phyloP scores from a whole-genome alignment of 176 grass and related monocot genomes.

The Ampelocalamus luodianensis region DNA sequence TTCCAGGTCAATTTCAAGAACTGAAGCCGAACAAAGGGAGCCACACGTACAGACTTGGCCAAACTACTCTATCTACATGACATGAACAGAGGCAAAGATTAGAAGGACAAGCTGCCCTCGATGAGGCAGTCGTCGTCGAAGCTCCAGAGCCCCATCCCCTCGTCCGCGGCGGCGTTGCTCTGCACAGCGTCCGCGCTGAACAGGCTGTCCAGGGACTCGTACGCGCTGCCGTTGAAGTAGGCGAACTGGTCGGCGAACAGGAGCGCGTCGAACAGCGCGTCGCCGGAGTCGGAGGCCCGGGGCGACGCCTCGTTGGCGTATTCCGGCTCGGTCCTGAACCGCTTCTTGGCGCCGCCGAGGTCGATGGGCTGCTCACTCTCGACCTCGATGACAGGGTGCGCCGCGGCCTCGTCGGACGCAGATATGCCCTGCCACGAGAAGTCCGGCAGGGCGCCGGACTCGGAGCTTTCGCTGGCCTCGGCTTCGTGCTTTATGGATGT shows the following conservation, averaged over 20 bases:
- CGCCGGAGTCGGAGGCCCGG: not conserved
- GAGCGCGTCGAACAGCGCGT: constrained; percentile 42
- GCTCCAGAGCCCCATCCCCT: constrained; percentile 66
- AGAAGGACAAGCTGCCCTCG: constrained; percentile 58
- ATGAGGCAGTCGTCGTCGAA: constrained; percentile 82
- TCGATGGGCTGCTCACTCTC: not conserved
- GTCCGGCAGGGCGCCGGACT: constrained; percentile 44
- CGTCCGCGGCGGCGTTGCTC: not conserved
- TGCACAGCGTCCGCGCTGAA: constrained; percentile 63
- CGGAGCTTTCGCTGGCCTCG: constrained; percentile 13
- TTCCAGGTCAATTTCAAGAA: not conserved
- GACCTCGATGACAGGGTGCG: not conserved
- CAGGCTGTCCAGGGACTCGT: constrained; percentile 55
- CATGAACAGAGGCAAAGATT: not conserved
- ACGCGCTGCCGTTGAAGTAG: constrained; percentile 54
- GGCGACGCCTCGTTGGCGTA: constrained; percentile 19
- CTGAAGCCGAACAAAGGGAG: too few species aligned
- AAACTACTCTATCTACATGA: constrained; percentile 38
- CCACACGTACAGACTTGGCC: not conserved
- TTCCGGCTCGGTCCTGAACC: constrained; percentile 27
- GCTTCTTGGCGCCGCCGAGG: constrained; percentile 19
- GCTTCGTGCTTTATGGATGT: constrained; percentile 34
- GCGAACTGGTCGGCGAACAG: constrained; percentile 48
- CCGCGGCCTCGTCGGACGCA: not conserved
- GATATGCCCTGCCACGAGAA: constrained; percentile 63